A percentile compares a stretch with the other conserved stretches of the same genome.
Evolutionary conservation across 78 protist species (phyloP).

Genomic region (Polysphondylium violaceum): DNA sequence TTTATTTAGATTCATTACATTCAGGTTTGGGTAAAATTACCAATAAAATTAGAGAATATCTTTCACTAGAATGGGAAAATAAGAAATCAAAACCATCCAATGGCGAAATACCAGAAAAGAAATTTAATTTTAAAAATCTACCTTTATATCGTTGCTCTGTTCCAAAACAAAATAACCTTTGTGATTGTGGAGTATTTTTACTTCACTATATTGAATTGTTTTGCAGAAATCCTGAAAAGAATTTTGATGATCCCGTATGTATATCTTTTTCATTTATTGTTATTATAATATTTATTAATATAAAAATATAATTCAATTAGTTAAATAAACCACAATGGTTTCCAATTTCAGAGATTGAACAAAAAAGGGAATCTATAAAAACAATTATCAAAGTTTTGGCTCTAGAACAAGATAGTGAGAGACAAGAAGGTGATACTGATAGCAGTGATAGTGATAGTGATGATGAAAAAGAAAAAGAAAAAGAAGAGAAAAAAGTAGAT

Average conservation of each 20-base stretch:
- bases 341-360: constrained; percentile 1
- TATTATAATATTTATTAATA: neutral
- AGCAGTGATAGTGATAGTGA: neutral
- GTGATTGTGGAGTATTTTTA: constrained; percentile 79
- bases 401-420: constrained; percentile 9
- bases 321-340: constrained; percentile 55
- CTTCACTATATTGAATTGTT: constrained; percentile 74
- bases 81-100: constrained; percentile 61
- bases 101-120: constrained; percentile 32
- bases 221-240: constrained; percentile 68
- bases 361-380: constrained; percentile 46
- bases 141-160: constrained; percentile 23
- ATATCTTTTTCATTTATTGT: neutral
- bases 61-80: constrained; percentile 50
- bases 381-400: constrained; percentile 6
- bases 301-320: neutral
- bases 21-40: neutral
- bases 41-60: constrained; percentile 49
- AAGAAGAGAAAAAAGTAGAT: neutral
- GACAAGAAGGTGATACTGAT: neutral
- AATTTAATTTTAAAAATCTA: constrained; percentile 14
- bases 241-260: constrained; percentile 39
- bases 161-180: constrained; percentile 72
- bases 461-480: neutral
- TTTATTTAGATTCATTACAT: constrained; percentile 65